Conservation (phyloP, 2,329 filamentous ascomycete species). For the Arthrobotrys sphaeroides region DNA sequence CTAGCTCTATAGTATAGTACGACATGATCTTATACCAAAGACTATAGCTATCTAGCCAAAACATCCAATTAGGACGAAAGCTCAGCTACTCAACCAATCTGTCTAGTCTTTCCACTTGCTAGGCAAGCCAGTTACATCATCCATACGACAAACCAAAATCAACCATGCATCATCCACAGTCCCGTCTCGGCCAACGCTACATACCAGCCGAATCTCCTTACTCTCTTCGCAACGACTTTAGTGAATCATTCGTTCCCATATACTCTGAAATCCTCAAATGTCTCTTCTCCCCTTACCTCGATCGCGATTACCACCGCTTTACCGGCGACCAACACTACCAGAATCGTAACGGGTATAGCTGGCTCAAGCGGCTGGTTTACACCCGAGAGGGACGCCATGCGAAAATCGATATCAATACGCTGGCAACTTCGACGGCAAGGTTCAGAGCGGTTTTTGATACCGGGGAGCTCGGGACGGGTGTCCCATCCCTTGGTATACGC, state of each 20-base stretch:
- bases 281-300: slow-evolving; percentile 29
- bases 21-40: not conserved
- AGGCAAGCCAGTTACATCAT: not conserved
- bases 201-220: not conserved
- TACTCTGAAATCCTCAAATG: slow-evolving; percentile 24
- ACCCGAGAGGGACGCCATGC: slow-evolving; percentile 1
- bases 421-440: not conserved
- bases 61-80: not conserved
- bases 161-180: not conserved
- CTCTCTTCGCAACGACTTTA: not conserved
- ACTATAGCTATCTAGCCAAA: not conserved
- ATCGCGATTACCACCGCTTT: not conserved
- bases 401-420: slow-evolving; percentile 14
- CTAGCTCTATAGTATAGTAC: no score
- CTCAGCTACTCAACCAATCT: not conserved
- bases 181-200: not conserved
- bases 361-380: slow-evolving; percentile 24
- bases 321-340: slow-evolving; percentile 3
- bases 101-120: not conserved
- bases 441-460: slow-evolving; percentile 24
- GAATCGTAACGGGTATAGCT: not conserved
- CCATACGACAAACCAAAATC: not conserved
- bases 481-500: slow-evolving; percentile 29
- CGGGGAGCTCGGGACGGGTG: not conserved
- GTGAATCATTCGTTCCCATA: not conserved